Percentiles rank a stretch among this genome's conserved stretches.
Evolutionary conservation across 306 rosid genomes (phyloP).

Genomic region (Dryas drummondii): DNA sequence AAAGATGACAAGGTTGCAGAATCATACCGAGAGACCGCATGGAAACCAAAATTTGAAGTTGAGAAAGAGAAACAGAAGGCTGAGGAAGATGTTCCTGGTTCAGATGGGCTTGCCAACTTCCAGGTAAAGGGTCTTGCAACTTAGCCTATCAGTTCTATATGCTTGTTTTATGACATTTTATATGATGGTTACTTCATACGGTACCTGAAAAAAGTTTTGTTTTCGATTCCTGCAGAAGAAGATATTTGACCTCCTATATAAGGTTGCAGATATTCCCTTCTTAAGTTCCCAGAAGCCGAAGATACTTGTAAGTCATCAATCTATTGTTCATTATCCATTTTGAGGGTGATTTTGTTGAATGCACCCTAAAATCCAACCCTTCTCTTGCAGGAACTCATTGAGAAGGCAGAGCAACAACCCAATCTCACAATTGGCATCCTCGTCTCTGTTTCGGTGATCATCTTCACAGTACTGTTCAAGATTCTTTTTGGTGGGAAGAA

Average conservation of each 20-base stretch:
- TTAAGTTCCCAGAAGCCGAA: conserved; percentile 57
- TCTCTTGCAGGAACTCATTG: conserved; percentile 66
- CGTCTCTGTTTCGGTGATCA: conserved; percentile 49
- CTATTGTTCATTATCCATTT: neutral
- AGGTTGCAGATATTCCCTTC: conserved; percentile 74
- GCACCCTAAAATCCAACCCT: conserved; percentile 15
- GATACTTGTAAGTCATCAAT: conserved; percentile 48
- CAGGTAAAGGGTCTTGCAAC: conserved; percentile 45
- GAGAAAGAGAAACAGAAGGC: conserved; percentile 86
- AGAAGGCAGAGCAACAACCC: conserved; percentile 78
- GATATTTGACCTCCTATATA: conserved; percentile 79
- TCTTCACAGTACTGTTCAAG: conserved; percentile 55
- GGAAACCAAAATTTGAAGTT: conserved; percentile 81
- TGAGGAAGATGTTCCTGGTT: conserved; percentile 55
- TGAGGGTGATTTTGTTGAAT: conserved; percentile 1
- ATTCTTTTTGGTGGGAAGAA: conserved; percentile 80
- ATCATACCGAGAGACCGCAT: conserved; percentile 61
- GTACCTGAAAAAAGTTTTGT: neutral
- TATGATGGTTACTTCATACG: neutral
- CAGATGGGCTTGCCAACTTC: conserved; percentile 58
- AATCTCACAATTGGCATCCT: conserved; percentile 72
- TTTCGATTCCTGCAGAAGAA: conserved; percentile 59
- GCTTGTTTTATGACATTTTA: neutral
- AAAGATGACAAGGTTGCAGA: conserved; percentile 69
- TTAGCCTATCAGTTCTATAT: neutral